Evolutionary conservation across 139 green algal species (phyloP).

Genomic region (Volvox reticuliferus): DNA sequence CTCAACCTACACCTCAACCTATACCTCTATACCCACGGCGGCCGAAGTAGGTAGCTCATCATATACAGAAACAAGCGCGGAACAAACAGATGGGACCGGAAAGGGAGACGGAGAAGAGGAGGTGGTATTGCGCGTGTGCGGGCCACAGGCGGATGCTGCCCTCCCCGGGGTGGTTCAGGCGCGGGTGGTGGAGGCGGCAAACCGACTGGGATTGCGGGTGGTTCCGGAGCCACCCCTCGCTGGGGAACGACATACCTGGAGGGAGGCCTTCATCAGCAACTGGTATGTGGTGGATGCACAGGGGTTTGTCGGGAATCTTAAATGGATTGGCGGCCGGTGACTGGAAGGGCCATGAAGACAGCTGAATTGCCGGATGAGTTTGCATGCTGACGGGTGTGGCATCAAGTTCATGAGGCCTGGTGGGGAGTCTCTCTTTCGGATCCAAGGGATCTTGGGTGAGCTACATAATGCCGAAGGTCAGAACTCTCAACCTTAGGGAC

Average conservation of each 20-base stretch:
- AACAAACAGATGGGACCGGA: background rate
- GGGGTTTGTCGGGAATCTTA: background rate
- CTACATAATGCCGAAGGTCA: background rate
- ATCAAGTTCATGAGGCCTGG: background rate
- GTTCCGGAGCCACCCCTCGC: constrained; percentile 31
- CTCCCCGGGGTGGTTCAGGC: constrained; percentile 53
- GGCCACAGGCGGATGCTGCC: background rate
- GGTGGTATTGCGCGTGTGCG: background rate
- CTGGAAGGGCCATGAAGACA: background rate
- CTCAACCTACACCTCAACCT: background rate
- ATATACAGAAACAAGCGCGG: background rate
- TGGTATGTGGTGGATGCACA: constrained; percentile 12
- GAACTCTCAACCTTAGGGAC: too few species aligned
- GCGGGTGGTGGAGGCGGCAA: constrained; percentile 55
- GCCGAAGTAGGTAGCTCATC: background rate
- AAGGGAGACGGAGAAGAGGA: background rate
- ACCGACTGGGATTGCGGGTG: constrained; percentile 42
- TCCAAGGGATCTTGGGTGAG: background rate
- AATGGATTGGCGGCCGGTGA: background rate
- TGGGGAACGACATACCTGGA: constrained; percentile 40
- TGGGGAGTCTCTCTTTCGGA: background rate
- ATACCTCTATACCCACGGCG: background rate
- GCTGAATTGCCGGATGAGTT: background rate
- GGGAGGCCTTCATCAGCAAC: constrained; percentile 71
- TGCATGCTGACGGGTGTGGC: background rate